Conservation (phyloP, 78 protist genomes). For the Creolimax fragrantissima region DNA sequence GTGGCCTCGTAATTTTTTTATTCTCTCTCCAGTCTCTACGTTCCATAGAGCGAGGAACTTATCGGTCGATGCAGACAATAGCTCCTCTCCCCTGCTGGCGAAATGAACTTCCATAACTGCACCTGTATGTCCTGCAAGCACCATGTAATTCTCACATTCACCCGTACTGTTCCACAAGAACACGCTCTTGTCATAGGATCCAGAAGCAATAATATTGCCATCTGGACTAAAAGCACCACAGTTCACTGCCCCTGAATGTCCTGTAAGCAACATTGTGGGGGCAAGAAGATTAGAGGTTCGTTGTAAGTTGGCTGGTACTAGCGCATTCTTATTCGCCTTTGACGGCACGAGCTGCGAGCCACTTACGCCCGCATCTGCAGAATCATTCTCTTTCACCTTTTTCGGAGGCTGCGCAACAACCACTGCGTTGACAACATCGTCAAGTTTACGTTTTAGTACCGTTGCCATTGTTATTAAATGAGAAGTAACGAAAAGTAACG, state of each 20-base stretch:
- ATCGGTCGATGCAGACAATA: neutral
- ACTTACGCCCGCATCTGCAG: neutral
- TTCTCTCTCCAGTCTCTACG: slow-evolving; percentile 11
- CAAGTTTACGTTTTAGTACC: neutral
- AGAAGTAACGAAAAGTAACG: too few species aligned
- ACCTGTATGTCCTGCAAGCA: slow-evolving; percentile 59
- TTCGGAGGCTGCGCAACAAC: neutral
- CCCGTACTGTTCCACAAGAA: slow-evolving; percentile 63
- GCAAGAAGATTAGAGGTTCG: neutral
- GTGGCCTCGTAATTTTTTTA: slow-evolving; percentile 56
- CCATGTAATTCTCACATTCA: slow-evolving; percentile 60
- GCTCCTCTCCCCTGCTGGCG: neutral
- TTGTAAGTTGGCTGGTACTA: neutral
- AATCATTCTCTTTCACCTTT: neutral
- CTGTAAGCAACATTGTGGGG: neutral
- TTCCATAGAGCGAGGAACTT: neutral
- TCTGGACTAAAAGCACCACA: neutral
- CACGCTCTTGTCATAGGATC: neutral
- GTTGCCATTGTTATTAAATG: neutral
- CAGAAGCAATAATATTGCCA: neutral
- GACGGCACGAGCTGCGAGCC: neutral
- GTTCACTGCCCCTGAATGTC: neutral
- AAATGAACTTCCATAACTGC: slow-evolving; percentile 33
- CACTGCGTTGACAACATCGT: neutral
- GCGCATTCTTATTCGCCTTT: neutral